Conservation (phyloP, 2,329 filamentous ascomycete genomes). For the Fusarium redolens region DNA sequence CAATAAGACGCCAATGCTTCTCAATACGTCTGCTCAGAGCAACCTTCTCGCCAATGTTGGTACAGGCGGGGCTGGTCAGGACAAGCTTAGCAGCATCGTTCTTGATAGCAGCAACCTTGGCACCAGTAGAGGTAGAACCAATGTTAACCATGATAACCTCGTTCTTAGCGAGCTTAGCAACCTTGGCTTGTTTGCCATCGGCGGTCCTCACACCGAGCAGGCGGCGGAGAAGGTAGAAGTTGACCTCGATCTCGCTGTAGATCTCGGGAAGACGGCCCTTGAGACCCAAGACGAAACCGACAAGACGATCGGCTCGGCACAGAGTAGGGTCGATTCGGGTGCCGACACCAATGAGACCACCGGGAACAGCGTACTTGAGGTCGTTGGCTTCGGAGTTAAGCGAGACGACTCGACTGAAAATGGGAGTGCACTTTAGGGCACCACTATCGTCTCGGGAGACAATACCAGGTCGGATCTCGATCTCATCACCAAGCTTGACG, state of each 20-base stretch:
- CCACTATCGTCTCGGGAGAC: constrained; percentile 95
- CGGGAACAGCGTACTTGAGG: constrained; percentile 96
- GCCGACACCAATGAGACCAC: constrained; percentile 97
- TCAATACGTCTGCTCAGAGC: constrained; percentile 96
- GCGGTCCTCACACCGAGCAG: constrained; percentile 97
- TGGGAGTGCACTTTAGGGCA: constrained; percentile 94
- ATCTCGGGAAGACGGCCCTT: constrained; percentile 95
- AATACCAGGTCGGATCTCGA: constrained; percentile 98
- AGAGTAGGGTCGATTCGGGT: constrained; percentile 97
- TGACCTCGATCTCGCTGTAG: constrained; percentile 98
- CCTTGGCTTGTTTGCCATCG: constrained; percentile 99
- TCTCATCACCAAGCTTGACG: constrained; percentile 95
- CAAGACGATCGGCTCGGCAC: constrained; percentile 97
- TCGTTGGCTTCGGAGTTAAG: constrained; percentile 98
- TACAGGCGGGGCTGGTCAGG: constrained; percentile 93
- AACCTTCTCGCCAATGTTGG: constrained; percentile 97
- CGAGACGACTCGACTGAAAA: constrained; percentile 93
- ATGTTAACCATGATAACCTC: constrained; percentile 99
- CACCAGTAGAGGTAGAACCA: constrained; percentile 94
- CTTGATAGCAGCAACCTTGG: constrained; percentile 97
- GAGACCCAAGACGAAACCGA: constrained; percentile 96
- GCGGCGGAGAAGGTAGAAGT: constrained; percentile 97
- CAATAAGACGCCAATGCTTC: constrained; percentile 98
- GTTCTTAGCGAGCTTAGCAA: constrained; percentile 97
- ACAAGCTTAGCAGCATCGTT: constrained; percentile 96